These are phyloP conservation scores for Galeopsis tetrahit DNA, from an alignment of 257 asterid genomes.

Conservation along the genomic window DNA sequence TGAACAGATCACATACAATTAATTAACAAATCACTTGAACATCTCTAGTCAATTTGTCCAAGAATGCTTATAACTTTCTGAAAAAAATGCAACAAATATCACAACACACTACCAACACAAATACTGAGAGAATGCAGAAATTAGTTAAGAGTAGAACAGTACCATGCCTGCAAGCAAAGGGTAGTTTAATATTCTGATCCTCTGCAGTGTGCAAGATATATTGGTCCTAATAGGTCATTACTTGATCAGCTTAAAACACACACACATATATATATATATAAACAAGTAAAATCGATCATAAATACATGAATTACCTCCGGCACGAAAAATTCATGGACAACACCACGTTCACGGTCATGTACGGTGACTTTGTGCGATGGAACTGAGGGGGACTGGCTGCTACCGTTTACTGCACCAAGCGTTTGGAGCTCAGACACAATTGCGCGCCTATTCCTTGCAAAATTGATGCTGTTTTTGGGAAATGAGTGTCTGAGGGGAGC, in stretches of 20 bases:
- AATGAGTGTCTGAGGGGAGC: conserved; percentile 25
- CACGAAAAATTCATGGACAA: conserved; percentile 59
- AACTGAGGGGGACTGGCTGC: conserved; percentile 37
- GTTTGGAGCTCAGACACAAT: conserved; percentile 40
- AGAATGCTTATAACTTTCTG: background rate
- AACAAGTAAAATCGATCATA: background rate
- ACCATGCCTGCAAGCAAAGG: conserved; percentile 99
- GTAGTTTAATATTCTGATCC: conserved; percentile 78
- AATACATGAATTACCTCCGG: conserved; percentile 53
- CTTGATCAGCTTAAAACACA: conserved; percentile 27
- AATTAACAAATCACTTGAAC: too few relatives aligned
- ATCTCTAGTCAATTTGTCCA: background rate
- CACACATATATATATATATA: conserved; percentile 1
- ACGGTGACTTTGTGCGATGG: conserved; percentile 65
- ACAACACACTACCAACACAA: background rate
- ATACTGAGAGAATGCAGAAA: background rate
- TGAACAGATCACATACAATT: background rate
- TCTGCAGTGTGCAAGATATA: conserved; percentile 94
- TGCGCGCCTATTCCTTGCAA: conserved; percentile 33
- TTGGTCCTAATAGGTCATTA: conserved; percentile 68
- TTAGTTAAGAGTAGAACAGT: conserved; percentile 43
- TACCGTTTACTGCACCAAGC: conserved; percentile 38
- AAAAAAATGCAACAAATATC: background rate
- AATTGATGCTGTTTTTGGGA: conserved; percentile 18
- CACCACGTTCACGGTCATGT: conserved; percentile 62